Conservation (phyloP, 208 protist species). For the Herpetomonas tarakana region DNA sequence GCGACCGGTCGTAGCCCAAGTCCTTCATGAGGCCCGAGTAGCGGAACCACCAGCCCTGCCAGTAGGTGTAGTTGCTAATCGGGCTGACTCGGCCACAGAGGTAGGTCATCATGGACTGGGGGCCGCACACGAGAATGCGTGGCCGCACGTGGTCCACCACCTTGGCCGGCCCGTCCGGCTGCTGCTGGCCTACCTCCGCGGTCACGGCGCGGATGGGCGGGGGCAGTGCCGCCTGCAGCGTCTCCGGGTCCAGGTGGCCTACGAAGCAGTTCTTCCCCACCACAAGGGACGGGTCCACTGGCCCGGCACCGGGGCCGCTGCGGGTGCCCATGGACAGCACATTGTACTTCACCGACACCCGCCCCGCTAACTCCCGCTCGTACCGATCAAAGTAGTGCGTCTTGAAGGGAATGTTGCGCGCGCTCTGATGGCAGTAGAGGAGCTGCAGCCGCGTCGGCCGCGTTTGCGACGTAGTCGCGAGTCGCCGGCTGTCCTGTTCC, state of each 20-base stretch:
- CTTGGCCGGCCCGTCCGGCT: not conserved
- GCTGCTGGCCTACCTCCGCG: not conserved
- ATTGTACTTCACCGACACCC: constrained; percentile 61
- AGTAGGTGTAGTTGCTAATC: constrained; percentile 64
- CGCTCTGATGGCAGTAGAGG: constrained; percentile 72
- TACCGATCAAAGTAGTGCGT: constrained; percentile 43
- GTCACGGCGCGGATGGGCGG: constrained; percentile 26
- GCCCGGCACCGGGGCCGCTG: constrained; percentile 2
- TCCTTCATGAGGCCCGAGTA: constrained; percentile 81
- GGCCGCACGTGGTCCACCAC: constrained; percentile 26
- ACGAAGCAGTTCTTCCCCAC: constrained; percentile 57
- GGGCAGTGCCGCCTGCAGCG: constrained; percentile 37
- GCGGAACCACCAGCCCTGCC: constrained; percentile 68
- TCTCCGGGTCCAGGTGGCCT: constrained; percentile 69
- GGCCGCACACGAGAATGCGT: constrained; percentile 72
- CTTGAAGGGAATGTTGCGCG: constrained; percentile 55
- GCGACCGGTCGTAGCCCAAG: constrained; percentile 76
- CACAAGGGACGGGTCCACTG: constrained; percentile 8
- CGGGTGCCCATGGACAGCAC: constrained; percentile 31
- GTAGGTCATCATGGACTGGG: constrained; percentile 65
- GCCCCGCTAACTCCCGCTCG: constrained; percentile 22
- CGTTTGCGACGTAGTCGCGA: not conserved
- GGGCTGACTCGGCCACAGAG: constrained; percentile 72
- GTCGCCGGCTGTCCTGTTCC: constrained; percentile 15
- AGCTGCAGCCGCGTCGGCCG: constrained; percentile 38